Evolutionary conservation across 1,139 yeast species (phyloP), one percentile per base, ranked within the genome.

Genomic region (Geotrichum macrosporum): DNA sequence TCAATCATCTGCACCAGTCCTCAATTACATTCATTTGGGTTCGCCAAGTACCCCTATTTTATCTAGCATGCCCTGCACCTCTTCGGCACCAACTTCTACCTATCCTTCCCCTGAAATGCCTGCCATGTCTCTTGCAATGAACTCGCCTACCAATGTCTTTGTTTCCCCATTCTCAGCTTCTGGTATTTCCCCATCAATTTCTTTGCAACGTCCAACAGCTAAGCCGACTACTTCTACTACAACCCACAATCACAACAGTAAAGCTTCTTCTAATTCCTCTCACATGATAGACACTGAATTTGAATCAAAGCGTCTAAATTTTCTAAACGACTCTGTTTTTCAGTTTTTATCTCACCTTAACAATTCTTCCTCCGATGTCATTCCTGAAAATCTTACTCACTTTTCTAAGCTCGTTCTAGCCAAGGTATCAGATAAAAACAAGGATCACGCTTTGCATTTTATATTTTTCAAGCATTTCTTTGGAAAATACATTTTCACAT

Each of bases 401-500:
- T 60, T 60, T 46, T 47, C 48, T 13, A 50, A 53, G 13, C 36
- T 56, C 24, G 50, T 57, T 10, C 38, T 60, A 8, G 41, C 52
- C 29, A 59, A 60, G 31, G 52, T 57, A 4, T 41, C 57, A 0
- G 46, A 48, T 4, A 35, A 48, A 5, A 46, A 38, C 30, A 51
- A 50, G 3, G 45, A 50, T 5, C 42, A 52, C 15, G 55, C 60
- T 12, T 39, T 57, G 4, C 33, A 48, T 18, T 44, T 57, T 13
- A 53, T 61, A 10, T 50, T 54, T 38, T 53, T 55, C 35, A 58
- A 57, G 42, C 60, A 57, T 41, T 57, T 58, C 33, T 53, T 61
- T 50, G 48, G 54, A 43, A 50, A 50, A 26, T 56, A 57, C 40
- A 50, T 60, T 34, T 51, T 50, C 26, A 41, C 53, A 18, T 21